These are phyloP conservation scores for Russula griseocarnosa DNA, from an alignment of 768 basidiomycete species.

Conservation along the genomic window DNA sequence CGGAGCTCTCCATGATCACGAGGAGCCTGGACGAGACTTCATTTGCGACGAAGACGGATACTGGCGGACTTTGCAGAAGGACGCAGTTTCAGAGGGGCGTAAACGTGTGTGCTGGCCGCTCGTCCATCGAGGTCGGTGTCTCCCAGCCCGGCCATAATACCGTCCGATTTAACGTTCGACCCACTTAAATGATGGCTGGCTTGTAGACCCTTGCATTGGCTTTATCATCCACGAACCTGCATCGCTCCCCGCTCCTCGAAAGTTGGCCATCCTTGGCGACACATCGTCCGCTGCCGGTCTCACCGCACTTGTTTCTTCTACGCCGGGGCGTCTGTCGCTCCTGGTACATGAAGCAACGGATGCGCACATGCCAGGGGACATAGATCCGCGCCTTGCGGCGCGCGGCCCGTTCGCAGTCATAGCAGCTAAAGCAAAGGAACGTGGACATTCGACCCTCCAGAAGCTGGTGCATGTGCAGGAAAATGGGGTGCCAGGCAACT, in stretches of 20 bases:
- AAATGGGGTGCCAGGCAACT: slow-evolving; percentile 54
- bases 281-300: slow-evolving; percentile 62
- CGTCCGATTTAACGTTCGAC: background rate
- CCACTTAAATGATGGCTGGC: background rate
- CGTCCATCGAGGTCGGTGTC: slow-evolving; percentile 61
- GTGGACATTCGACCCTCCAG: slow-evolving; percentile 74
- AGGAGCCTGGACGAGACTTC: slow-evolving; percentile 61
- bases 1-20: slow-evolving; percentile 56
- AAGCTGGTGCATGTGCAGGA: slow-evolving; percentile 75
- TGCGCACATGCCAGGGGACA: slow-evolving; percentile 54
- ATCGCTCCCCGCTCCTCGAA: slow-evolving; percentile 42
- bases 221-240: slow-evolving; percentile 65
- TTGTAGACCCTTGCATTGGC: slow-evolving; percentile 70
- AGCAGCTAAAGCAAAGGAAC: slow-evolving; percentile 41
- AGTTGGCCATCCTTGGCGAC: slow-evolving; percentile 75
- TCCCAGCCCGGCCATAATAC: background rate
- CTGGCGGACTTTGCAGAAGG: slow-evolving; percentile 55
- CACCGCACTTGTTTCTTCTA: slow-evolving; percentile 42
- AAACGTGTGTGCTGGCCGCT: slow-evolving; percentile 74
- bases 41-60: slow-evolving; percentile 51
- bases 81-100: slow-evolving; percentile 42
- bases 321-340: slow-evolving; percentile 41
- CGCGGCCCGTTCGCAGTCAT: slow-evolving; percentile 38
- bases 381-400: slow-evolving; percentile 50
- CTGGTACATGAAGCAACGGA: slow-evolving; percentile 87